These are phyloP conservation scores for Tolypocladium ophioglossoides DNA, from an alignment of 2,329 filamentous ascomycete genomes.

Conservation along the genomic window DNA sequence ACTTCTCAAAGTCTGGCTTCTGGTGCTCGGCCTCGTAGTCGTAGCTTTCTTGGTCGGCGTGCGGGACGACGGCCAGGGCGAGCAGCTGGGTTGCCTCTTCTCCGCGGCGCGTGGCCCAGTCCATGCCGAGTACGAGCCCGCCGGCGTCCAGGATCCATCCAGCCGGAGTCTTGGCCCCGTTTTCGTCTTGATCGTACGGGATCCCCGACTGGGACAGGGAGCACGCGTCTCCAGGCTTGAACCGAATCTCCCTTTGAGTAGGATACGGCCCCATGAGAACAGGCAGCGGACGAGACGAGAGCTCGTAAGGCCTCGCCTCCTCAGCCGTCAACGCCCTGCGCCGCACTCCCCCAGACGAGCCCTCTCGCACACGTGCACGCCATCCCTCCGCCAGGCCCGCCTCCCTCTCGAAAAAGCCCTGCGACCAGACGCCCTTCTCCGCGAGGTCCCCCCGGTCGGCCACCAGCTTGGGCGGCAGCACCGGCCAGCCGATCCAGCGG, in stretches of 20 bases:
- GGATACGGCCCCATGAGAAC: slow-evolving; percentile 22
- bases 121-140: slow-evolving; percentile 40
- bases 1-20: slow-evolving; percentile 26
- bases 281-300: slow-evolving; percentile 16
- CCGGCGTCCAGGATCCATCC: slow-evolving; percentile 46
- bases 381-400: slow-evolving; percentile 20
- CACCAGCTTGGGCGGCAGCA: slow-evolving; percentile 26
- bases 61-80: slow-evolving; percentile 39
- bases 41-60: slow-evolving; percentile 36
- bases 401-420: slow-evolving; percentile 22
- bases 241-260: slow-evolving; percentile 17
- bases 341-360: slow-evolving; percentile 3
- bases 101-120: slow-evolving; percentile 34
- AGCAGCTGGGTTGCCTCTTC: slow-evolving; percentile 33
- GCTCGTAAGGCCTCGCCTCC: slow-evolving; percentile 18
- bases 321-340: slow-evolving; percentile 11
- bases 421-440: slow-evolving; percentile 29
- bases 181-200: slow-evolving; percentile 15
- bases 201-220: slow-evolving; percentile 18
- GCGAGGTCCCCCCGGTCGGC: slow-evolving; percentile 15
- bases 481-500: slow-evolving; percentile 29
- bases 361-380: slow-evolving; percentile 11
- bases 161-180: slow-evolving; percentile 14
- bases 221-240: slow-evolving; percentile 15
- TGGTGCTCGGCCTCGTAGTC: slow-evolving; percentile 25